These are phyloP conservation scores for Citropsis articulata DNA, from an alignment of 345 rosid genomes.

Conservation along the genomic window DNA sequence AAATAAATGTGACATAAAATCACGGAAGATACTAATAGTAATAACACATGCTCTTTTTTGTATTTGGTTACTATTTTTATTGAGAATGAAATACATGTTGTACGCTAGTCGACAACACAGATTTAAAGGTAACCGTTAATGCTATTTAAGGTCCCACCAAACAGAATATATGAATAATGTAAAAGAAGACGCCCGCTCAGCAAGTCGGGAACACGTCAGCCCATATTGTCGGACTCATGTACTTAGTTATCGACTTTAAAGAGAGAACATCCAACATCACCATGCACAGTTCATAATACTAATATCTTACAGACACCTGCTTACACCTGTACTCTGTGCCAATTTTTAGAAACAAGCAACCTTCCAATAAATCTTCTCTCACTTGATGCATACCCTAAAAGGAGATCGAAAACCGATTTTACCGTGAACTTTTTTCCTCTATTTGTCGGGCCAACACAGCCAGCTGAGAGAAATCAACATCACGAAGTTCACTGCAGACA, in stretches of 20 bases:
- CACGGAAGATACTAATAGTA: neutral
- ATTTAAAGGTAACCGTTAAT: neutral
- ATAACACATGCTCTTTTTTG: neutral
- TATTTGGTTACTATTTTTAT: no score
- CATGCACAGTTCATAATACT: neutral
- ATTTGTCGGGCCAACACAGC: constrained; percentile 27
- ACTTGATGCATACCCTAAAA: neutral
- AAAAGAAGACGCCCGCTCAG: neutral
- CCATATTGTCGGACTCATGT: neutral
- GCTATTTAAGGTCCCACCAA: neutral
- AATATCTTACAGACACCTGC: neutral
- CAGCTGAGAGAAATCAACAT: constrained; percentile 36
- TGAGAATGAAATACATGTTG: neutral
- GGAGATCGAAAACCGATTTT: constrained; percentile 15
- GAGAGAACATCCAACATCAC: neutral
- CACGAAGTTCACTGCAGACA: constrained; percentile 35
- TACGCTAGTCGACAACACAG: neutral
- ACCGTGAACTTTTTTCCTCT: constrained; percentile 42
- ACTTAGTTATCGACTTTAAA: neutral
- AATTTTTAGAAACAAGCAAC: neutral
- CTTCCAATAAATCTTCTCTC: neutral
- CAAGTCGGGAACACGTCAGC: neutral
- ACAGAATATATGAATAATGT: neutral
- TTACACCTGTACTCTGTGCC: neutral
- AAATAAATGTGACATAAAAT: neutral